Evolutionary conservation across 2,329 filamentous ascomycete genomes (phyloP).

Genomic region (Nannizzia gypsea): DNA sequence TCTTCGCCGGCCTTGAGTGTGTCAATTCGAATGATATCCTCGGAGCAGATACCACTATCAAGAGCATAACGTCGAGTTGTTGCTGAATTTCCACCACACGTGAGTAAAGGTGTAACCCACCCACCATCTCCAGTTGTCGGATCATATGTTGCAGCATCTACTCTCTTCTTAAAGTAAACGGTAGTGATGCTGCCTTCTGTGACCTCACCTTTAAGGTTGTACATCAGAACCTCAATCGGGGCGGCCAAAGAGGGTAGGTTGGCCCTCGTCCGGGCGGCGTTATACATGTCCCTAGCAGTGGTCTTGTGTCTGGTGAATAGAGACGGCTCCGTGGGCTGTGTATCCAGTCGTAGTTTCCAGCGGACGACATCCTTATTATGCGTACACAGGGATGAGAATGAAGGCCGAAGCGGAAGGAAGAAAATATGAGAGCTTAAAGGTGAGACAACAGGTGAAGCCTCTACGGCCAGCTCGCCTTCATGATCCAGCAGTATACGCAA

Average conservation of each 20-base stretch:
- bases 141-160: background rate
- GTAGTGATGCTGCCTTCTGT: constrained; percentile 82
- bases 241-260: constrained; percentile 37
- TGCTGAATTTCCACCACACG: constrained; percentile 68
- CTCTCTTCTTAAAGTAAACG: constrained; percentile 60
- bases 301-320: constrained; percentile 83
- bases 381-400: constrained; percentile 3
- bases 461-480: constrained; percentile 23
- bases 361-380: constrained; percentile 12
- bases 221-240: constrained; percentile 61
- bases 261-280: constrained; percentile 52
- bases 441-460: constrained; percentile 21
- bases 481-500: constrained; percentile 26
- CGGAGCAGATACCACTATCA: constrained; percentile 52
- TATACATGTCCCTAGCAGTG: constrained; percentile 60
- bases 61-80: constrained; percentile 78
- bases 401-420: constrained; percentile 3
- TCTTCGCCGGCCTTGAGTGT: constrained; percentile 60
- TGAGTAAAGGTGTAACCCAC: constrained; percentile 75
- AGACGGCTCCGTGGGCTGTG: constrained; percentile 38
- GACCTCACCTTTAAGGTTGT: constrained; percentile 52
- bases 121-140: constrained; percentile 21
- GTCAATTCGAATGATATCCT: constrained; percentile 48
- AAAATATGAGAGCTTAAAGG: constrained; percentile 16
- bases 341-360: constrained; percentile 46